A percentile compares a stretch with the other conserved stretches of the same genome.
Evolutionary conservation across 305 asterid species (phyloP).

Genomic region (Ajuga reptans): DNA sequence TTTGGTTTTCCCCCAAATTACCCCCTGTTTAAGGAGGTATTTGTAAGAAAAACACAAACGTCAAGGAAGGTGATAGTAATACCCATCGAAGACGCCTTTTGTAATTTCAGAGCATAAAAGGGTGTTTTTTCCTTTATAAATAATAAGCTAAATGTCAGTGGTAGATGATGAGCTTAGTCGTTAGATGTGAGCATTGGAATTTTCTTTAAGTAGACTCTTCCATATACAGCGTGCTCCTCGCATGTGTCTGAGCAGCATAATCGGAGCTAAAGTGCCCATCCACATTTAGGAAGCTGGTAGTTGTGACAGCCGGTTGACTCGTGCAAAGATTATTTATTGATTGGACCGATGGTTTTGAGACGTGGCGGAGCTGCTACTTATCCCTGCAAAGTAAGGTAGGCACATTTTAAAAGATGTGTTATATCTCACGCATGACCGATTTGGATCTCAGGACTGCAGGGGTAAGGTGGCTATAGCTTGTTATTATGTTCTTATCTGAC

Average conservation of each 20-base stretch:
- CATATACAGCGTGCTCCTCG: slow-evolving; percentile 28
- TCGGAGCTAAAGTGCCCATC: slow-evolving; percentile 69
- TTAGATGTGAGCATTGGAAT: slow-evolving; percentile 11
- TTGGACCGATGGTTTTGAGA: slow-evolving; percentile 38
- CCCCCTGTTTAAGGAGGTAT: not conserved
- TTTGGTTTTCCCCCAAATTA: not conserved
- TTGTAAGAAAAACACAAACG: not conserved
- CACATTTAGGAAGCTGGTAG: slow-evolving; percentile 73
- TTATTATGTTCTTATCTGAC: slow-evolving; percentile 19
- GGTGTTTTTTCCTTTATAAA: not conserved
- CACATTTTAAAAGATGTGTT: slow-evolving; percentile 62
- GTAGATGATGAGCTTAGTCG: slow-evolving; percentile 14
- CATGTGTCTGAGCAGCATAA: slow-evolving; percentile 40
- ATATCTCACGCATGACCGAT: slow-evolving; percentile 43
- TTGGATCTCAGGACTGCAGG: slow-evolving; percentile 75
- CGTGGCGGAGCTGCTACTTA: slow-evolving; percentile 75
- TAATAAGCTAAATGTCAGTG: not conserved
- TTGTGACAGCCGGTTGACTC: slow-evolving; percentile 95
- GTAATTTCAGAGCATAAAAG: not conserved
- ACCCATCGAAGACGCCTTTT: not conserved
- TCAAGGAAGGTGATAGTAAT: not conserved
- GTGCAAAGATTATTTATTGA: slow-evolving; percentile 40
- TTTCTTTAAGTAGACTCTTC: slow-evolving; percentile 2
- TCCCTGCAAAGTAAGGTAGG: slow-evolving; percentile 98
- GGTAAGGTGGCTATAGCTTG: slow-evolving; percentile 61